phyloP scores from a whole-genome alignment of 2,329 filamentous ascomycete species.

The Diatrype stigma region DNA sequence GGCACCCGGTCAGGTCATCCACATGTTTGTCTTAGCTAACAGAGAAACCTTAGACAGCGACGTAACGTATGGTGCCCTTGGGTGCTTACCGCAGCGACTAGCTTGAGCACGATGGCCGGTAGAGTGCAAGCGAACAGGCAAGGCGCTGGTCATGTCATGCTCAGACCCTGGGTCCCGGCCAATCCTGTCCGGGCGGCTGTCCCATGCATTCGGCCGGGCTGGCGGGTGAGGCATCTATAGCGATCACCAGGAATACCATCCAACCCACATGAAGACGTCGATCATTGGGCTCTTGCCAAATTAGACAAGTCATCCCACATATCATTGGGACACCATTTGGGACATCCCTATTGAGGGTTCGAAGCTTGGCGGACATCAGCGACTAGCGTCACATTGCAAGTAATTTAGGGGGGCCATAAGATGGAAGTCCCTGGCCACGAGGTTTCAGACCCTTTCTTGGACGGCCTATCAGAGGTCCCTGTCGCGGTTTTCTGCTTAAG shows the following conservation, averaged over 20 bases:
- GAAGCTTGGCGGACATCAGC: conserved; percentile 16
- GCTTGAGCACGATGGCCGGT: background rate
- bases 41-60: background rate
- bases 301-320: background rate
- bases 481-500: conserved; percentile 2
- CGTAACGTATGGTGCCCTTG: background rate
- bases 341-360: conserved; percentile 2
- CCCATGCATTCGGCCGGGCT: background rate
- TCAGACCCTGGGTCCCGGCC: conserved; percentile 9
- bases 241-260: background rate
- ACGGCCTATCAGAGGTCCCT: background rate
- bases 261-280: background rate
- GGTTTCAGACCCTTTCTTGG: background rate
- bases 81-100: background rate
- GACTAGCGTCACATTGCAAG: conserved; percentile 16
- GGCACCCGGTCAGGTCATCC: background rate
- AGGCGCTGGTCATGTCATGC: conserved; percentile 6
- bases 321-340: background rate
- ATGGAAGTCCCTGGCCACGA: background rate
- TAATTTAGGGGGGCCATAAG: background rate
- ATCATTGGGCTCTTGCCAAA: background rate
- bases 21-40: background rate
- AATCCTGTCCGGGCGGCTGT: background rate
- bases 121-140: background rate
- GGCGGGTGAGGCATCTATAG: background rate